Base-by-base conservation (phyloP, 495 filamentous ascomycete species). In the Chaetomium tenue region DNA sequence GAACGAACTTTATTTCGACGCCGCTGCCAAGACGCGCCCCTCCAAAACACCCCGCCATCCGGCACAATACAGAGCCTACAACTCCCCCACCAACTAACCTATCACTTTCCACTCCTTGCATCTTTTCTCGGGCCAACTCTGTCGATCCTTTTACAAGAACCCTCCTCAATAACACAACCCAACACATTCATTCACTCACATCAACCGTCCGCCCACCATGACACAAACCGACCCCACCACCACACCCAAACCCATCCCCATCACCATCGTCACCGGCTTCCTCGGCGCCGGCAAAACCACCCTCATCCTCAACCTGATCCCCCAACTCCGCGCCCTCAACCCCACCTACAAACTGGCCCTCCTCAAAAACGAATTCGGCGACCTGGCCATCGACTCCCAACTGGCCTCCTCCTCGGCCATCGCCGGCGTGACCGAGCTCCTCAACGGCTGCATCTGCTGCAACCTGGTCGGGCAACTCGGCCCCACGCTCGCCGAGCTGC, bases 401-500 rank as follows among this genome's bases (percentile, higher is more conserved):
- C 85, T 98, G 20, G 92, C 94, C 50, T 81, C 89, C 0, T 87
- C 89, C 4, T 80, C 83, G 61, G 86, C 92, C 40, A 91, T 98
- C 70, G 85, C 89, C n/a, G 93, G 91, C 60, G 92, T 95, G 20
- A 87, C 87, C 69, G 94, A 98, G 72, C 81, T 98, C 3, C 87
- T 98, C 22, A 93, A 95, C 71, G 94, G 94, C 66, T 98, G 94
- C 76, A 97, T 98, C 72, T 98, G 94, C 82, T 98, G 94, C 79
- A 98, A 97, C 72, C 88, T 97, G 18, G 92, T 98, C 58, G 94
- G 94, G 3, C 90, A 94, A 75, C 84, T 98, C 26, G 84, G 85
- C 68, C 84, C 88, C 57, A 93, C 93, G 0, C 86, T 98, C 3
- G 73, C 84, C 5, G 84, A 91, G 60, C 86, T 98, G 16, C 71